phyloP scores from a whole-genome alignment of 2,329 filamentous ascomycete species.

The Drechslerella dactyloides region DNA sequence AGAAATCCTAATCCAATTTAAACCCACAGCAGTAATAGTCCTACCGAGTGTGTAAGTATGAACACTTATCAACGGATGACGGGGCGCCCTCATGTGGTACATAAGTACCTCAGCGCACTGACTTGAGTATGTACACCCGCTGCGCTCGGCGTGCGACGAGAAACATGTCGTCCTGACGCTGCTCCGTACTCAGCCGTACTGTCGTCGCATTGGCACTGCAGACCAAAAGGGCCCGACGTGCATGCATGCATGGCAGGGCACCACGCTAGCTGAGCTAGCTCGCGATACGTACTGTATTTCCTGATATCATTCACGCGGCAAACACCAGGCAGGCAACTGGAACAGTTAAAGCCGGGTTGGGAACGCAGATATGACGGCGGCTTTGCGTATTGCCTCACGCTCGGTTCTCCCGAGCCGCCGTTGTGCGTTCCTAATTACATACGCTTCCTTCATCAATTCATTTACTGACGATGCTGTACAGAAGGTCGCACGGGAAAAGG shows the following conservation, averaged over 20 bases:
- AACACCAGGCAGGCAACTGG: not conserved
- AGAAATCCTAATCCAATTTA: not conserved
- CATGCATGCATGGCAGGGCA: constrained; percentile 3
- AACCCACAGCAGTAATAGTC: not conserved
- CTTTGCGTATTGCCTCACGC: constrained; percentile 35
- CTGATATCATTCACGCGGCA: constrained; percentile 6
- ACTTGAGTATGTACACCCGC: constrained; percentile 8
- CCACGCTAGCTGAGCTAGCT: not conserved
- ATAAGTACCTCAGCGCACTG: constrained; percentile 3
- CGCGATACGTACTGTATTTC: not conserved
- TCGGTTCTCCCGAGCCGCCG: not conserved
- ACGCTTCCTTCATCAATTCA: no score
- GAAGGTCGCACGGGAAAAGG: no score
- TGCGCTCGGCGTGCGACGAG: not conserved
- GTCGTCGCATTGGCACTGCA: no score
- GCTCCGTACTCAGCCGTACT: not conserved
- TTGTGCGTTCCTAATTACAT: no score
- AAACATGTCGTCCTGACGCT: not conserved
- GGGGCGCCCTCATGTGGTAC: not conserved
- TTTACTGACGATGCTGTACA: no score
- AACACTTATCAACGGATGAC: not conserved
- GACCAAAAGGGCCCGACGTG: not conserved
- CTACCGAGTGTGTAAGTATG: not conserved
- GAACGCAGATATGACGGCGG: constrained; percentile 43
- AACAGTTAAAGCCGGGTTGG: not conserved